Evolutionary conservation across 768 basidiomycete species (phyloP).

Genomic region (Mycena metata): DNA sequence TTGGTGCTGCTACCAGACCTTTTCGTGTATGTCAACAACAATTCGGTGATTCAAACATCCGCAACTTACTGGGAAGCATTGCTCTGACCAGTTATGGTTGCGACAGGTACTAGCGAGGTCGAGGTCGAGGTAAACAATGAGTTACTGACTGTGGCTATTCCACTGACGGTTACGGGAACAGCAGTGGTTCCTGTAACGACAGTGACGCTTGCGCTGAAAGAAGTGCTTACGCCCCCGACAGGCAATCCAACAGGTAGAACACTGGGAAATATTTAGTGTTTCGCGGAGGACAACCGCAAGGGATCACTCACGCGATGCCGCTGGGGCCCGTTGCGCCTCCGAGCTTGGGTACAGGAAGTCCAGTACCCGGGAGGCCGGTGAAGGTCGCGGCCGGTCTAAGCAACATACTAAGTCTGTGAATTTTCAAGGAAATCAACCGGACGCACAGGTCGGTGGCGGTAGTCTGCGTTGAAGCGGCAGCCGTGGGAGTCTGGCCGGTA

Average conservation of each 20-base stretch:
- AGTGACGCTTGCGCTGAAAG: neutral
- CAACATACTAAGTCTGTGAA: neutral
- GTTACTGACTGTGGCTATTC: neutral
- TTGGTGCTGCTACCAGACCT: slow-evolving; percentile 14
- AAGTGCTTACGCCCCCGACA: neutral
- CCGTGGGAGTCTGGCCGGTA: neutral
- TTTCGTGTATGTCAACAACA: neutral
- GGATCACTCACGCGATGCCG: neutral
- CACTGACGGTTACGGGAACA: neutral
- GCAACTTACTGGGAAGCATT: slow-evolving; percentile 10
- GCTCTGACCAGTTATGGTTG: neutral
- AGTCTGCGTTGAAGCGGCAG: neutral
- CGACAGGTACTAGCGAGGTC: slow-evolving; percentile 5
- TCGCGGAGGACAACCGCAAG: neutral
- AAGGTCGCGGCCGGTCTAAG: neutral
- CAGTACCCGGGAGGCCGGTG: no score
- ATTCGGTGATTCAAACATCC: neutral
- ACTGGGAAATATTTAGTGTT: neutral
- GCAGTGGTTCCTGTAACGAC: neutral
- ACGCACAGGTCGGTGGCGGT: neutral
- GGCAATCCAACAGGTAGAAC: neutral
- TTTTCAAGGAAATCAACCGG: neutral
- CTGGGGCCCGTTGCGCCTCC: neutral
- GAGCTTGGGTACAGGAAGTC: neutral
- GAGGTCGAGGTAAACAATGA: neutral